Evolutionary conservation across 495 filamentous ascomycete genomes (phyloP), one percentile per base, ranked within the genome.

Genomic region (Thermochaetoides thermophila): DNA sequence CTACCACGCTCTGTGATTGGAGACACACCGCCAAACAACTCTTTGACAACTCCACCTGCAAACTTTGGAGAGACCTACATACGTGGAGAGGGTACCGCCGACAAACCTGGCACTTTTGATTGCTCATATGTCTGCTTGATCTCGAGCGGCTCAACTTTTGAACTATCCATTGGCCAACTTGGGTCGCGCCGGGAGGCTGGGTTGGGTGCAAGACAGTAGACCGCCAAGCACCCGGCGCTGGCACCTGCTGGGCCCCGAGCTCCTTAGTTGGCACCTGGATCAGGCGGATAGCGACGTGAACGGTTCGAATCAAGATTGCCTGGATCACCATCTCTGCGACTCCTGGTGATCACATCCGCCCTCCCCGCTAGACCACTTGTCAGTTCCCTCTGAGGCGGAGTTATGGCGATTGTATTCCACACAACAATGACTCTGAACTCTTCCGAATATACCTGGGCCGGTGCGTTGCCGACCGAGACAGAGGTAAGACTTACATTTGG

Each of bases 371-470:
- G 33, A 35, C 18, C 4, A 16, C 28, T 14, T 32, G 32, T 17
- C 16, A 28, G 37, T 26, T 27, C 10, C 27, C 11, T 16, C 10
- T 13, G 11, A 23, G 39, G 47, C 47, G 43, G 44, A 10, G 46
- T n/a, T n/a, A 70, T 71, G 66, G 62, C 66, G 40, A 52, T 66
- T 43, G 61, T 69, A 49, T 67, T 65, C 37, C 62, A 64, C 40
- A 60, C 56, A 35, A 45, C 62, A 18, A 59, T 45, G 42, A 57
- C 67, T 20, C 43, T 73, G 33, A 66, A 62, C 32, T 63, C 65
- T 31, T 61, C 67, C 18, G 58, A 55, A 31, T 57, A 55, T 30
- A 45, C 61, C 34, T 76, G 72, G 72, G 63, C 65, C 37, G 61
- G 64, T 39, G 44, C 60, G 30, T 48, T 63, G 21, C 42, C 50